Evolutionary conservation across 2,329 filamentous ascomycete species (phyloP), one percentile per base, ranked within the genome.

Genomic region (Pyricularia sp.): DNA sequence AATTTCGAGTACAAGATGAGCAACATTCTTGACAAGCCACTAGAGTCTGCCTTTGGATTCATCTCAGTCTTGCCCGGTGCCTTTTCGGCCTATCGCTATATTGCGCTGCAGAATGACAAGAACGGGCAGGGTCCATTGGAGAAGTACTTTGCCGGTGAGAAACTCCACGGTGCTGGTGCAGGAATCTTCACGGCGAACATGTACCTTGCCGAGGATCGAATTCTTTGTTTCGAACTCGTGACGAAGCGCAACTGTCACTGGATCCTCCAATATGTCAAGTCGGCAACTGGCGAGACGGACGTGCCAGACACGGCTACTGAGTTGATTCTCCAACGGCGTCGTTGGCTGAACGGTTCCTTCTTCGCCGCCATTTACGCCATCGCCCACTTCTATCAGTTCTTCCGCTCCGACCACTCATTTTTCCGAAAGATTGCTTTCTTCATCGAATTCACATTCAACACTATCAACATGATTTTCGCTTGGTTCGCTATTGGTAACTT

Each of bases 1-100:
- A 99, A 99, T 77, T 99, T 99, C 75, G 95, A 99, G 82, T 99
- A 99, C 86, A 99, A 99, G 85, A 97, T 99, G 91, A 97, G 93
- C 79, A 99, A 99, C 76, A 99, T 99, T 76, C 86, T 99, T 64
- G 95, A 99, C 79, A 99, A 99, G 81, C 95, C 95, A 2, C 83
- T 99, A 59, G 95, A 99, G 78, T 98, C 94, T 4, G 92, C 94
- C 0, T 99, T 99, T 78, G 95, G 95, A 65, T 99, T 98, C 81
- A 98, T 99, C 77, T 93, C 92, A 64, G 95, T 99, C 75, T 84
- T 99, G 76, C 95, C 95, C 0, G 95, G 95, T 82, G 95, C 95
- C 69, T 97, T 99, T 80, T 98, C 94, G n/a, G 95, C 95, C 25
- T 99, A 99, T 79, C 91, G 95, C 58, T 99, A 92, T 78, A 86